Base-by-base conservation (phyloP, 768 basidiomycete species). In the Suillus weaverae region DNA sequence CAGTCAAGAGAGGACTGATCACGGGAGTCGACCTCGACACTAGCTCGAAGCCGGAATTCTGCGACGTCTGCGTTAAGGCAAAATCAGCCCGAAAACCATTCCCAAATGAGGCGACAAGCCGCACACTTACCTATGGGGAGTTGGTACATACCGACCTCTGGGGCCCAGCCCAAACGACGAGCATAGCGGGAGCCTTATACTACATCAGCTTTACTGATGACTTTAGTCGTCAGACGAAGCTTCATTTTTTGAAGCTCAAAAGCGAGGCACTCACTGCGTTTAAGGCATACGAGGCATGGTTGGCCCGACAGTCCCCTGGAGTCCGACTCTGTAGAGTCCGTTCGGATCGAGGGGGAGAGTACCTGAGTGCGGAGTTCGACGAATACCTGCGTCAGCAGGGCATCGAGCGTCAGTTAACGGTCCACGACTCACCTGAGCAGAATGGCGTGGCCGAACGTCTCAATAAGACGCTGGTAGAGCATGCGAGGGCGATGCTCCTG, bases 131-230 rank as follows among this genome's bases (percentile, higher is more conserved):
- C 36, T 44, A 30, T 35, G 61, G 26, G 1, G 66, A 71, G 14
- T 60, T 67, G 35, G 64, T 54, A 4, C 51, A 54, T 9, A 54
- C 51, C 68, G 5, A 61, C 22, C 13, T 61, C 11, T 61, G 60
- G 60, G 60, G 60, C 63, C 54, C 22, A 26, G 46, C 30, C 0
- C 60, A 61, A n/a, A 48, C 44, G 5, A 10, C 35, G 16, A 54
- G 51, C n/a, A 26, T 54, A 72, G 73, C 0, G 73, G 77, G 26
- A 51, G 68, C 2, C 26, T 36, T 60, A 2, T 82, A 83, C n/a
- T n/a, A n/a, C n/a, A 54, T 70, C 18, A 76, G 71, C 0, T 82
- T 77, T 63, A 79, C 70, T 0, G 79, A 83, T 51, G 76, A 81
- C 46, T 38, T 9, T 38, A 66, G 75, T 0, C 70, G 73, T 7